Evolutionary conservation across 2,329 filamentous ascomycete species (phyloP).

Genomic region (Fusarium sp.): DNA sequence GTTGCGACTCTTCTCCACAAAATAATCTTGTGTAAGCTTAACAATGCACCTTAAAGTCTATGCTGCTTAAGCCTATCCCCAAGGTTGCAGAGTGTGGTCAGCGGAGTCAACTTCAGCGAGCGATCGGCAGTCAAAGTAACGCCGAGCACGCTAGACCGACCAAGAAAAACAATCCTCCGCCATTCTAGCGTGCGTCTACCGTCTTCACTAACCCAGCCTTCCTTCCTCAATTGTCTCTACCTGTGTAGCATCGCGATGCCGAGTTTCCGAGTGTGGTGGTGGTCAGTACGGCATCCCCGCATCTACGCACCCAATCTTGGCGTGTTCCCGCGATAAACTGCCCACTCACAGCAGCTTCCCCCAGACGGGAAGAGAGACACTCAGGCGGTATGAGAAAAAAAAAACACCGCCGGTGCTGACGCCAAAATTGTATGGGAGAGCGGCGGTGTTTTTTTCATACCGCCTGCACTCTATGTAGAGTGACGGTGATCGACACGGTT

Average conservation of each 20-base stretch:
- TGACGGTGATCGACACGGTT: background rate
- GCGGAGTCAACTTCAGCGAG: background rate
- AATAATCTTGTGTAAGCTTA: conserved; percentile 7
- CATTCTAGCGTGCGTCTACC: conserved; percentile 1
- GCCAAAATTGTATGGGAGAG: too few relatives aligned
- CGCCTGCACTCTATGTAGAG: too few relatives aligned
- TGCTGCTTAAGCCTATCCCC: conserved; percentile 1
- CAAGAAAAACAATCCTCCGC: background rate
- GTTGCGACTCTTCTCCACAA: background rate
- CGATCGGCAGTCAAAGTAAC: background rate
- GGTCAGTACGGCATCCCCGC: conserved; percentile 35
- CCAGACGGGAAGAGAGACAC: background rate
- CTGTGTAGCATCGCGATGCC: conserved; percentile 24
- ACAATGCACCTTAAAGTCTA: conserved; percentile 1
- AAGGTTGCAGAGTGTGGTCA: background rate
- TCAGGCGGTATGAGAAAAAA: too few relatives aligned
- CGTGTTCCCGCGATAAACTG: background rate
- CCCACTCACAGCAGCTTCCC: background rate
- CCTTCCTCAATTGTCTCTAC: background rate
- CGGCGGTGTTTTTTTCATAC: too few relatives aligned
- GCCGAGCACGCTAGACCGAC: background rate
- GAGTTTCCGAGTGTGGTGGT: conserved; percentile 26
- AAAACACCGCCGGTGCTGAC: too few relatives aligned
- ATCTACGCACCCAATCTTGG: conserved; percentile 11
- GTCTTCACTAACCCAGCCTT: background rate